Evolutionary conservation across 306 rosid species (phyloP), one percentile per base, ranked within the genome.

Genomic region (Malus orientalis): DNA sequence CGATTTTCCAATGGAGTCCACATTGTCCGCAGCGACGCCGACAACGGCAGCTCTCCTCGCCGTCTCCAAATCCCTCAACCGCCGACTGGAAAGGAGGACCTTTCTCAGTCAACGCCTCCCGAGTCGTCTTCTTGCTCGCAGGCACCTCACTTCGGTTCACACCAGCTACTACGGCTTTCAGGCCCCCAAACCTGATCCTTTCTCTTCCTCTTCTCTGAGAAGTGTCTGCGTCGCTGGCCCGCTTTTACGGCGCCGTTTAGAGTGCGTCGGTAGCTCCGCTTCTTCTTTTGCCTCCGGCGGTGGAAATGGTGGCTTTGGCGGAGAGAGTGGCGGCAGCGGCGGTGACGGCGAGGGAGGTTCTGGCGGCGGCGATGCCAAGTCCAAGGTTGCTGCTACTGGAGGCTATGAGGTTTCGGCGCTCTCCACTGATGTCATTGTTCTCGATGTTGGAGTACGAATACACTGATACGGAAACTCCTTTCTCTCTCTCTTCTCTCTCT

Each of bases 381-480:
- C 74, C 22, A 86, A 89, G 64, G 78, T 92, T 59, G 90, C 85
- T 78, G 86, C 81, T 4, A 86, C 85, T 10, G 84, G 82, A 0
- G 79, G 77, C 32, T 87, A 90, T 74, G 99, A 90, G 64, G 78
- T 78, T 81, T 89, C 83, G 19, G 75, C 87, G 57, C 68, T 84
- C 62, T 76, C 89, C 23, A 70, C 91, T 12, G 96, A 89, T 60
- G 96, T 92, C 76, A 89, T 95, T 36, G 75, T 95, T 68, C 97
- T 95, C 69, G 99, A 95, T 74, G 99, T 95, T 83, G 86, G 88
- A 78, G 97, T 95, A 77, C 68, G 96, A 58, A 62, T 73, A 27
- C 16, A 22, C 63, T 2, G 13, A 2, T 27, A 61, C 7, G 14
- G 1, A 61, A 25, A 13, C 32, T 10, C 62, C 75, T 67, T 71